Evolutionary conservation across 192 early-diverging fungal genomes (phyloP), one percentile per base, ranked within the genome.

Genomic region (Podila clonocystis): DNA sequence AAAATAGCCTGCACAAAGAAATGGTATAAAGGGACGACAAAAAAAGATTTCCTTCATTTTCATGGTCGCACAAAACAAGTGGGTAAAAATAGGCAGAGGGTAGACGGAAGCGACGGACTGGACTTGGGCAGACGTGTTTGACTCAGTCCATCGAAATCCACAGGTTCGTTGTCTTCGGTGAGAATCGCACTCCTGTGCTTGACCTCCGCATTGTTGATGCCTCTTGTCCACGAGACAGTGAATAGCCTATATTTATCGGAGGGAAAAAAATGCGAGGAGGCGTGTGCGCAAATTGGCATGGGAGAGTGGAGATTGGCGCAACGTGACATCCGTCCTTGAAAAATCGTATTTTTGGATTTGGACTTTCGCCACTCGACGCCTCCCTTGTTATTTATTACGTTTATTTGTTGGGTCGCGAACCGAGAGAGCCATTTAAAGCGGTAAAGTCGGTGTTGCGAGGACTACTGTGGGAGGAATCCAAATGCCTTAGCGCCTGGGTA

Each of bases 331-430:
- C 45, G 24, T 12, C 30, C 31, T 28, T 17, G 49, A 55, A 26
- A 66, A 33, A 55, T 33, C 9, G 19, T 22, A 41, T 9, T 63
- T 33, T 59, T 34, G 34, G 30, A 34, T 63, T 78, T 71, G 75
- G 75, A 78, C 65, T 78, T 50, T 78, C 75, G 75, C 75, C 58
- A 65, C 58, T 68, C 63, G 72, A 71, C 60, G 75, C 68, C 65
- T 55, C 67, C 63, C 58, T n/a, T 8, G 33, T 15, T 4, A 49
- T 50, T 15, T 41, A 9, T 28, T 64, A 4, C 26, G 41, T 45
- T 45, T 45, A 2, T 45, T 45, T 45, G 41, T 15, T 45, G 41
- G 13, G 13, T 15, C 41, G 1, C 41, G 13, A 45, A 45, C 5
- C 1, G 17, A 31, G 12, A n/a, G 26, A 62, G 29, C 28, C 29